phyloP scores from a whole-genome alignment of 768 basidiomycete genomes.

The Podaxis sp. region DNA sequence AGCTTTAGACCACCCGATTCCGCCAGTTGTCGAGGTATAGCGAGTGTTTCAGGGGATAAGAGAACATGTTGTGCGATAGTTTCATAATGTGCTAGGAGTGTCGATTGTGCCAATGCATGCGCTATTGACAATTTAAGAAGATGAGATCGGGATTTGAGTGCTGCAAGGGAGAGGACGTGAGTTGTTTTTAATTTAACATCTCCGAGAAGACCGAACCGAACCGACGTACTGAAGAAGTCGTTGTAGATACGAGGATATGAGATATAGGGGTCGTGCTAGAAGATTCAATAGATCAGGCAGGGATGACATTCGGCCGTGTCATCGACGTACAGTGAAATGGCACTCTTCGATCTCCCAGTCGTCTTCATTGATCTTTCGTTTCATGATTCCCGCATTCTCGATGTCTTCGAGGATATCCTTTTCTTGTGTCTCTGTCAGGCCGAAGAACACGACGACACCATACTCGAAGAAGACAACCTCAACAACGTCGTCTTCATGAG shows the following conservation, averaged over 20 bases:
- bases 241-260: constrained; percentile 91
- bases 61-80: constrained; percentile 71
- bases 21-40: constrained; percentile 83
- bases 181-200: neutral
- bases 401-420: constrained; percentile 81
- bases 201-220: neutral
- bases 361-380: constrained; percentile 52
- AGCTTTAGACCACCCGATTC: constrained; percentile 71
- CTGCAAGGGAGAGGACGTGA: constrained; percentile 30
- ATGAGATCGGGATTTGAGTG: constrained; percentile 88
- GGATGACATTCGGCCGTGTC: neutral
- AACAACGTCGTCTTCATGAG: constrained; percentile 43
- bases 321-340: constrained; percentile 68
- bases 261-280: constrained; percentile 77
- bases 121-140: constrained; percentile 90
- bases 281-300: constrained; percentile 1
- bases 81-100: constrained; percentile 86
- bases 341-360: constrained; percentile 94
- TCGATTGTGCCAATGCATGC: constrained; percentile 92
- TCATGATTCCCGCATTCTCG: constrained; percentile 64
- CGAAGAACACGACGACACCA: constrained; percentile 92
- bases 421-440: constrained; percentile 77
- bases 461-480: constrained; percentile 82
- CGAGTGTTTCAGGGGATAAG: constrained; percentile 68
- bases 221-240: constrained; percentile 84